Evolutionary conservation across 139 green algal genomes (phyloP).

Genomic region (Ettlia oleoabundans): DNA sequence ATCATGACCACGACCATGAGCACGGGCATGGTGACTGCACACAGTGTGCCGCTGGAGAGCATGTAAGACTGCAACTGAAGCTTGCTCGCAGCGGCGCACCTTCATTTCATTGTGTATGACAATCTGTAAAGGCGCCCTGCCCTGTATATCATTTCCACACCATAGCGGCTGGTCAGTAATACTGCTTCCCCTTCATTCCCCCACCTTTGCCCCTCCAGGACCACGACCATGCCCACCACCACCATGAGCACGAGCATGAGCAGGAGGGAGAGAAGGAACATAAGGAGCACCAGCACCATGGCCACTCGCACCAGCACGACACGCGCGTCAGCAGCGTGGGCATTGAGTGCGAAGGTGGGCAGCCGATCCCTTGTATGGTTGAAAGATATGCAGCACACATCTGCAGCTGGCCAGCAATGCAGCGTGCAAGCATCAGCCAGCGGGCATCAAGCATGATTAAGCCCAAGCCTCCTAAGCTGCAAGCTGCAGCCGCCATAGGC

Average conservation of each 20-base stretch:
- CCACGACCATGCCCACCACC: constrained; percentile 21
- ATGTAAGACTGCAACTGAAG: not conserved
- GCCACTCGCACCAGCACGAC: constrained; percentile 86
- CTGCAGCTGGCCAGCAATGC: not conserved
- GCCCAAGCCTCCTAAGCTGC: no score
- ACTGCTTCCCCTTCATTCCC: no score
- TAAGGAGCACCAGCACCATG: constrained; percentile 46
- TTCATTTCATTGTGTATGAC: no score
- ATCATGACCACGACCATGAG: constrained; percentile 45
- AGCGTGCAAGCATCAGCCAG: no score
- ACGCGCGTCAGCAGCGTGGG: constrained; percentile 64
- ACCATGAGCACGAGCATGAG: constrained; percentile 48
- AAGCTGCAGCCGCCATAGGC: no score
- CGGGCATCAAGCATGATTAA: no score
- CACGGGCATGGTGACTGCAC: constrained; percentile 36
- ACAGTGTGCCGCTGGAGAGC: constrained; percentile 15
- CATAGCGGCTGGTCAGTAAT: no score
- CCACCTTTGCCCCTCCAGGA: not conserved
- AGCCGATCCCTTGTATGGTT: not conserved
- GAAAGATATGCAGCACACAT: not conserved
- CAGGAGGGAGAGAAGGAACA: constrained; percentile 32
- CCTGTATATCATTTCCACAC: no score
- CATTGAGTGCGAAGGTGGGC: constrained; percentile 68
- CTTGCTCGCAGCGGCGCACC: no score
- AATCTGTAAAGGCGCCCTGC: no score